Base-by-base conservation (phyloP, 2,329 filamentous ascomycete species). In the Huntiella savannae region DNA sequence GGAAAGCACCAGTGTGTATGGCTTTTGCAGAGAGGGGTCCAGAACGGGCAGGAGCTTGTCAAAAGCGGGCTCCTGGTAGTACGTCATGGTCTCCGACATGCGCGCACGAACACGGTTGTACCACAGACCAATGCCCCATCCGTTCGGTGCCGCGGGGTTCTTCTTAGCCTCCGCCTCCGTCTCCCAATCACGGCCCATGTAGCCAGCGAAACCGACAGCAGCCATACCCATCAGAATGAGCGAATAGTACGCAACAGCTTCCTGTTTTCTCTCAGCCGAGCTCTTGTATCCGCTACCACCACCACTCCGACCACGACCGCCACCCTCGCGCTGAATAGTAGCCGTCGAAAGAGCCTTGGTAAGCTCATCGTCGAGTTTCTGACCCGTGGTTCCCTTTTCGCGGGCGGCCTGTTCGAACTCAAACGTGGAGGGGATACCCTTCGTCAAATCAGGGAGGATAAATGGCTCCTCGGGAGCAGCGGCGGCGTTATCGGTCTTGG, bases 11-110 rank as follows among this genome's bases (percentile, higher is more conserved):
- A 98, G 70, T 0, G 91, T 96, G 62, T 94, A 94, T 7, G 88
- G 88, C 41, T 83, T 82, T 54, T 82, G 78, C 56, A 86, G 79
- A 47, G 75, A 74, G 13, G 84, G 82, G 53, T 93, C 79, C 36
- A 77, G 71, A 53, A 88, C 80, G 5, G 84, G 91, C 15, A 98
- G 71, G 49, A 98, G 72, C 68, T 95, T 95, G 49, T 85, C 78
- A 62, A 96, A 96, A 6, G 87, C 81, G 3, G 91, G 91, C 56
- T 96, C 88, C 54, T 88, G 88, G 67, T 96, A 98, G 68, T 96
- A 96, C 54, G 78, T 82, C 51, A 91, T 71, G 49, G 85, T 75
- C 52, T 83, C 79, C 51, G 70, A 70, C 55, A 84, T 68, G 45
- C 91, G 79, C 45, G 86, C 79, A 56, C 71, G 77, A 45, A 79